phyloP scores from a whole-genome alignment of 768 basidiomycete genomes.

The Trametes elegans region DNA sequence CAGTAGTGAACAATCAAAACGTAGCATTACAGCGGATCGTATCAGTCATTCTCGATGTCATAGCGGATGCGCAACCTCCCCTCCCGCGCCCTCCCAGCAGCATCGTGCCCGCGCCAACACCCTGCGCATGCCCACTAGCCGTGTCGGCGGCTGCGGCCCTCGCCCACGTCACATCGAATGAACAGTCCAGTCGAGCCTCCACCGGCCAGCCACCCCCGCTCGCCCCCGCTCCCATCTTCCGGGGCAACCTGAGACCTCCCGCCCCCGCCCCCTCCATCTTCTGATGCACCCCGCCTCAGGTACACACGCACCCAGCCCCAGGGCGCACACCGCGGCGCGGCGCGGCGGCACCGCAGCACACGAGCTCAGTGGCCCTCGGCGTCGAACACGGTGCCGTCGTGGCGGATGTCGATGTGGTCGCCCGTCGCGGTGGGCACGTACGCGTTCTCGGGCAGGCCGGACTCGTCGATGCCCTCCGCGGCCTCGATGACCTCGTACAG shows the following conservation, averaged over 20 bases:
- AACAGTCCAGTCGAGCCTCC: too few relatives aligned
- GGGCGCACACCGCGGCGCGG: too few relatives aligned
- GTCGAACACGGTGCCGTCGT: constrained; percentile 68
- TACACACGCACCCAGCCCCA: too few relatives aligned
- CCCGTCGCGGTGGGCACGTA: constrained; percentile 72
- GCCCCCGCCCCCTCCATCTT: too few relatives aligned
- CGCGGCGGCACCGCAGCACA: too few relatives aligned
- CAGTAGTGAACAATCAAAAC: neutral
- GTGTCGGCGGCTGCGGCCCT: too few relatives aligned
- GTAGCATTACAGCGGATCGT: constrained; percentile 1
- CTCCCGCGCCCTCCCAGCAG: neutral
- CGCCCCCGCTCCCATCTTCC: too few relatives aligned
- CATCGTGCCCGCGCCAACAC: neutral
- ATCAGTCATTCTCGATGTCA: neutral
- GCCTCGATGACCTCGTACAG: constrained; percentile 97
- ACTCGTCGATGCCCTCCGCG: constrained; percentile 90
- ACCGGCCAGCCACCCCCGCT: too few relatives aligned
- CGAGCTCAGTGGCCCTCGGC: constrained; percentile 50
- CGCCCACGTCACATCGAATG: too few relatives aligned
- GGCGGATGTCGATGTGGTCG: constrained; percentile 51
- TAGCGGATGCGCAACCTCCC: neutral
- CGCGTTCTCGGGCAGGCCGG: constrained; percentile 69
- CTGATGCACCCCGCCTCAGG: too few relatives aligned
- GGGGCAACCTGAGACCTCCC: too few relatives aligned
- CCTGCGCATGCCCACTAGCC: too few relatives aligned